Evolutionary conservation across 441 rosid species (phyloP), one percentile per base, ranked within the genome.

Genomic region (Adansonia gregorii): DNA sequence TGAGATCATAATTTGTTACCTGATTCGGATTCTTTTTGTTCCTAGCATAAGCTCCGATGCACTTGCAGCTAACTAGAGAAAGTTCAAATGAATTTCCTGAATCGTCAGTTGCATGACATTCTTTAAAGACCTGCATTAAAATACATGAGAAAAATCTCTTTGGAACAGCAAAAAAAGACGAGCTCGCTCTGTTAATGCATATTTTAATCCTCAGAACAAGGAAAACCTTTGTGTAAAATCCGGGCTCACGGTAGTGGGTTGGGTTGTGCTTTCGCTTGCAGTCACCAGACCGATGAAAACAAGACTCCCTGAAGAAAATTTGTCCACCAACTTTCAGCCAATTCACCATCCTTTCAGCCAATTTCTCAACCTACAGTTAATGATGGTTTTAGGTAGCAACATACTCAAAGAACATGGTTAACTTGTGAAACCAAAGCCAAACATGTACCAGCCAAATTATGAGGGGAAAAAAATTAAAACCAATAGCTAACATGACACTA

Each of bases 21-120:
- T 96, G 99, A 83, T 96, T 96, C 81, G 92, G 98, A 86, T 93
- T 94, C 87, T 91, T 96, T 83, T 96, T 94, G 91, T 80, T 94
- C 82, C 88, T 89, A 82, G 92, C 99, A 82, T 96, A 96, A 85
- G 99, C 99, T 78, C 98, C 96, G 76, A 96, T 93, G 88, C 99
- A 93, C 85, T 94, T 94, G 91, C 89, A 88, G 67, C 98, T 85
- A 58, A 90, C 77, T 80, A 94, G 89, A 72, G 97, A 92, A 73
- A 94, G 95, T 82, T 93, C 99, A 82, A 74, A 96, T 31, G 88
- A 84, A 80, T 90, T 86, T 74, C 97, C 98, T 27, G 87, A 80
- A 55, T 58, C 85, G 75, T 92, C 95, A 76, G 58, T 67, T 75
- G 73, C 73, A 63, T 87, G 87, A 77, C 93, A 89, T 81, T 93